Percentiles rank a stretch among this genome's conserved stretches.
These are phyloP conservation scores for Cryphonectria nitschkei DNA, from an alignment of 2,329 filamentous ascomycete genomes.

Conservation along the genomic window DNA sequence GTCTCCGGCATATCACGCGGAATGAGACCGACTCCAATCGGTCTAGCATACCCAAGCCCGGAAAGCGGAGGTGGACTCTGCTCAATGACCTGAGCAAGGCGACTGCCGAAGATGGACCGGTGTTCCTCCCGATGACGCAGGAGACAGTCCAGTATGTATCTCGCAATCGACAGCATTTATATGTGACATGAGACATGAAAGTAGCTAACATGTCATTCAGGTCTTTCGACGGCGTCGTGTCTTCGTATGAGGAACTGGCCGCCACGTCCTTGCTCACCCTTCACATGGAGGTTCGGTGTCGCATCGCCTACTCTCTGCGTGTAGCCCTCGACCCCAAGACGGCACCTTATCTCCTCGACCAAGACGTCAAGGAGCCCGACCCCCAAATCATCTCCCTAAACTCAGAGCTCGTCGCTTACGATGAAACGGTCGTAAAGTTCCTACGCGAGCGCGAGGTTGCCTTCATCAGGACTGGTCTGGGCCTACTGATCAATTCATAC, in stretches of 20 bases:
- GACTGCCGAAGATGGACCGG: constrained; percentile 64
- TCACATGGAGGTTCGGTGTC: constrained; percentile 86
- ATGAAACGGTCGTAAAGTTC: constrained; percentile 76
- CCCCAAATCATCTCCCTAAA: constrained; percentile 83
- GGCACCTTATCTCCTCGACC: constrained; percentile 67
- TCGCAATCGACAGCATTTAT: too few species aligned
- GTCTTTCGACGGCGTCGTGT: constrained; percentile 84
- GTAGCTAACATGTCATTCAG: constrained; percentile 43
- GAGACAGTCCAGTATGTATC: constrained; percentile 76
- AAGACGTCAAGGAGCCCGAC: constrained; percentile 77
- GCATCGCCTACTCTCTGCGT: constrained; percentile 78
- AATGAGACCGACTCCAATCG: constrained; percentile 70
- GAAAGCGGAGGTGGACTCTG: constrained; percentile 81
- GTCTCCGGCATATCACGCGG: constrained; percentile 79
- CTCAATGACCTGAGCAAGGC: constrained; percentile 66
- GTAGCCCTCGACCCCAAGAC: constrained; percentile 63
- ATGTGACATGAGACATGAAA: too few species aligned
- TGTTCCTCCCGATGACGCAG: constrained; percentile 85
- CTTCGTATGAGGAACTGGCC: constrained; percentile 81
- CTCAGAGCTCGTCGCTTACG: constrained; percentile 81
- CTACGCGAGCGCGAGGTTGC: constrained; percentile 71
- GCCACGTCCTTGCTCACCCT: constrained; percentile 80
- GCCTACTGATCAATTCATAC: constrained; percentile 76
- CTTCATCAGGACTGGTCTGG: constrained; percentile 78
- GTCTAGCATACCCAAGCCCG: constrained; percentile 55